Conservation (phyloP, 1,284 basidiomycete species). For the Leucoagaricus sp. region DNA sequence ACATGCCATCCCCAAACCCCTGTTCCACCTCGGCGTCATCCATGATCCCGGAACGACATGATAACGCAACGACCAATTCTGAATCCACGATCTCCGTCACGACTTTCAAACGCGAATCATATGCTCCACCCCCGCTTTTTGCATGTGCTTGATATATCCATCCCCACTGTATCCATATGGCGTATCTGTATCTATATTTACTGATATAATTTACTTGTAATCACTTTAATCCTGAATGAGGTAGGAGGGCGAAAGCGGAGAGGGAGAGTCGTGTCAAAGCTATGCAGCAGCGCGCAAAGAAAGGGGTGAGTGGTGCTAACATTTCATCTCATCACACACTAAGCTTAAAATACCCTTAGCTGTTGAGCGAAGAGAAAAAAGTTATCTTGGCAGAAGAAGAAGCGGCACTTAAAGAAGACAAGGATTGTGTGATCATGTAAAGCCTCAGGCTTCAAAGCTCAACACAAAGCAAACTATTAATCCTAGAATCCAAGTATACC, state of each 20-base stretch:
- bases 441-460: too few species aligned
- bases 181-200: slow-evolving; percentile 16
- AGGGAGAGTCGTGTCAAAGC: slow-evolving; percentile 64
- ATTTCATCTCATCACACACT: neutral
- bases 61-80: slow-evolving; percentile 19
- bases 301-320: slow-evolving; percentile 67
- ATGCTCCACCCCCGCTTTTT: slow-evolving; percentile 65
- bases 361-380: slow-evolving; percentile 64
- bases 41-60: slow-evolving; percentile 18
- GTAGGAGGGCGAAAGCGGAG: slow-evolving; percentile 71
- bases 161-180: slow-evolving; percentile 23
- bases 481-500: too few species aligned
- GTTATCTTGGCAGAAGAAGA: slow-evolving; percentile 51
- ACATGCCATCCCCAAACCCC: slow-evolving; percentile 21
- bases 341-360: slow-evolving; percentile 28
- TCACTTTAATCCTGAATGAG: neutral
- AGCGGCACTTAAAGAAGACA: slow-evolving; percentile 42
- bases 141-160: slow-evolving; percentile 51
- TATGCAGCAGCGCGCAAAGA: slow-evolving; percentile 68
- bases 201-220: slow-evolving; percentile 12
- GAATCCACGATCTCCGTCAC: slow-evolving; percentile 30
- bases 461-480: too few species aligned
- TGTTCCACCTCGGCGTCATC: too few species aligned
- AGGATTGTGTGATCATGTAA: slow-evolving; percentile 66
- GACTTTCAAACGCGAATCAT: slow-evolving; percentile 43